Percentiles rank a stretch among this genome's conserved stretches.
Conservation (phyloP, 805 yeast species). For the Wickerhamiella brachini region DNA sequence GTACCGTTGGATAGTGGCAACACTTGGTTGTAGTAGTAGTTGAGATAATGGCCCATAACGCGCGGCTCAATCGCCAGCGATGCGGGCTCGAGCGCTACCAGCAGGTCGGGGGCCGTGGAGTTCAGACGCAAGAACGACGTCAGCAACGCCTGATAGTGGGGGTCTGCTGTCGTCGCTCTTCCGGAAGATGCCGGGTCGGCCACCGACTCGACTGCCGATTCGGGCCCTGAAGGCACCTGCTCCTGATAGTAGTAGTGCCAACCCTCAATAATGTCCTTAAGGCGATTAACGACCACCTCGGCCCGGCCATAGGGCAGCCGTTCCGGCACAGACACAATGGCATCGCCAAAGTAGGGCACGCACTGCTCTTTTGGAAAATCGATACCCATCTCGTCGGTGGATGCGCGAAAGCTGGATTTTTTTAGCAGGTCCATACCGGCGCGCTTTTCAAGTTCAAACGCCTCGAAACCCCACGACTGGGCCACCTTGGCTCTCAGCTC, state of each 20-base stretch:
- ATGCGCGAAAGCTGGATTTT: slow-evolving; percentile 60
- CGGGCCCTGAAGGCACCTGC: slow-evolving; percentile 32
- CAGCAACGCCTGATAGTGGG: slow-evolving; percentile 11
- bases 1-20: slow-evolving; percentile 50
- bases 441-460: slow-evolving; percentile 71
- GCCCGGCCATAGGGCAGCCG: slow-evolving; percentile 23
- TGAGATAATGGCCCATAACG: slow-evolving; percentile 31
- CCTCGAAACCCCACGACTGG: slow-evolving; percentile 86
- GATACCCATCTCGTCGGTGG: slow-evolving; percentile 66
- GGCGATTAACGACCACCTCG: slow-evolving; percentile 33
- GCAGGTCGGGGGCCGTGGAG: slow-evolving; percentile 7
- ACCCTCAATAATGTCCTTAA: slow-evolving; percentile 58
- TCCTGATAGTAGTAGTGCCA: slow-evolving; percentile 63
- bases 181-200: background rate
- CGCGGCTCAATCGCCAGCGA: slow-evolving; percentile 58
- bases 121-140: slow-evolving; percentile 33
- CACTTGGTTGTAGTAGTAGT: slow-evolving; percentile 33
- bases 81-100: slow-evolving; percentile 6
- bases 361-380: slow-evolving; percentile 62
- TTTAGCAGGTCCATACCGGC: slow-evolving; percentile 43
- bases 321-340: slow-evolving; percentile 37
- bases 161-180: slow-evolving; percentile 1
- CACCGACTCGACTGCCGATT: background rate
- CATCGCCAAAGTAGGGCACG: slow-evolving; percentile 84
- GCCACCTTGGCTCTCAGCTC: slow-evolving; percentile 45